phyloP scores from a whole-genome alignment of 192 early-diverging fungal species.

The Coemansia sp. region DNA sequence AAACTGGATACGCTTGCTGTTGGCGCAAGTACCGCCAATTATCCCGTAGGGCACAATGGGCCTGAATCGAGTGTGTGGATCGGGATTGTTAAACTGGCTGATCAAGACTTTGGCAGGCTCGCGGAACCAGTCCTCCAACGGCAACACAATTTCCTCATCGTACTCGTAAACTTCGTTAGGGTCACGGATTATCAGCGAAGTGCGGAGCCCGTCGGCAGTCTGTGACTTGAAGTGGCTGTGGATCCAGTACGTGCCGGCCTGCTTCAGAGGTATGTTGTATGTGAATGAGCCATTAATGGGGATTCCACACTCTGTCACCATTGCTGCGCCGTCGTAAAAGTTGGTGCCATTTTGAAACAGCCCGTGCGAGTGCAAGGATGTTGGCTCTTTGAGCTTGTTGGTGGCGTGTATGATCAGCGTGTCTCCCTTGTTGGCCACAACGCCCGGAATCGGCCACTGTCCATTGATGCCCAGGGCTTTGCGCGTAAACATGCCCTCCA shows the following conservation, averaged over 20 bases:
- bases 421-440: slow-evolving; percentile 24
- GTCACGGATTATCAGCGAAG: slow-evolving; percentile 60
- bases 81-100: slow-evolving; percentile 57
- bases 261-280: slow-evolving; percentile 62
- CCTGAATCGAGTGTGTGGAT: slow-evolving; percentile 23
- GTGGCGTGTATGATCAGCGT: slow-evolving; percentile 36
- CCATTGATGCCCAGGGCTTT: slow-evolving; percentile 66
- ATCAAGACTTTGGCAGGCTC: slow-evolving; percentile 55
- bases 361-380: slow-evolving; percentile 72
- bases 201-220: slow-evolving; percentile 75
- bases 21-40: slow-evolving; percentile 57
- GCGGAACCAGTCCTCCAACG: slow-evolving; percentile 72
- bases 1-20: slow-evolving; percentile 56
- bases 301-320: slow-evolving; percentile 72
- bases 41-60: slow-evolving; percentile 31
- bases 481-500: slow-evolving; percentile 59
- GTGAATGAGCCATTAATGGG: slow-evolving; percentile 62
- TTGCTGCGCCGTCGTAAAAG: slow-evolving; percentile 65
- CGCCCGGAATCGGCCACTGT: slow-evolving; percentile 57
- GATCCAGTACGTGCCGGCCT: slow-evolving; percentile 82
- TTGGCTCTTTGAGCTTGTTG: slow-evolving; percentile 59
- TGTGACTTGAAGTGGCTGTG: slow-evolving; percentile 68
- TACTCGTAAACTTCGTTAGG: slow-evolving; percentile 55
- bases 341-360: slow-evolving; percentile 71
- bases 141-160: slow-evolving; percentile 65